Base-by-base conservation (phyloP, 2,329 filamentous ascomycete genomes). In the Diatrype stigma region DNA sequence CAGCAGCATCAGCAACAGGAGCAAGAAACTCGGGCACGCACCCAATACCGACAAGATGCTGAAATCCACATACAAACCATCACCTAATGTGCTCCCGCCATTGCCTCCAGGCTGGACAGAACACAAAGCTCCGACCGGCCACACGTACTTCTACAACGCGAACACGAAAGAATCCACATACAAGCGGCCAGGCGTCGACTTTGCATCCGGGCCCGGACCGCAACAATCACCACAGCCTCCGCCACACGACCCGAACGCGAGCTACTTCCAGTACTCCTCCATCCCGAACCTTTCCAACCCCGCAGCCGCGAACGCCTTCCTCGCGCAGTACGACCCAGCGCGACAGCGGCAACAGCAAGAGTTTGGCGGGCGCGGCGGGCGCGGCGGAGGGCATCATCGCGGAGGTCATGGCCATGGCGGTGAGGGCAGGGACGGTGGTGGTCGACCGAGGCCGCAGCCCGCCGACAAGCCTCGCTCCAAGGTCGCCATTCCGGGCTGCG, bases 91-190 rank as follows among this genome's bases (percentile, higher is more conserved):
- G 17, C 66, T 72, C 35, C 76, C 81, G 44, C 82, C 88, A 34
- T 76, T 96, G 1, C 86, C 85, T 26, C 77, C 85, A 42, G 91
- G 90, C 56, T 96, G 92, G 92, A 90, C 88, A n/a, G 89, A 96
- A 69, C 91, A 96, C 72, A 92, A 86, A 70, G 90, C 92, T 48
- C 92, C 91, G 6, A 86, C 87, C 47, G 90, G 90, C 4, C 91
- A 96, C 69, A 79, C 79, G 26, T 96, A 96, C 73, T 96, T 92
- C 71, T 94, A 95, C 74, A 87, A 96, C 72, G 76, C 84, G 44
- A 76, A 80, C 50, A 93, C 89, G 1, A 90, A 94, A 62, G 81
- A 89, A 63, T 96, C 92, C 1, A 96, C 92, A 42, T 96, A 96
- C 68, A 87, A 80, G 37, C 84, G 90, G 32, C 92, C 92, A n/a